Evolutionary conservation across 805 yeast species (phyloP), one percentile per base, ranked within the genome.

Genomic region (Cyberlindnera suaveolens): DNA sequence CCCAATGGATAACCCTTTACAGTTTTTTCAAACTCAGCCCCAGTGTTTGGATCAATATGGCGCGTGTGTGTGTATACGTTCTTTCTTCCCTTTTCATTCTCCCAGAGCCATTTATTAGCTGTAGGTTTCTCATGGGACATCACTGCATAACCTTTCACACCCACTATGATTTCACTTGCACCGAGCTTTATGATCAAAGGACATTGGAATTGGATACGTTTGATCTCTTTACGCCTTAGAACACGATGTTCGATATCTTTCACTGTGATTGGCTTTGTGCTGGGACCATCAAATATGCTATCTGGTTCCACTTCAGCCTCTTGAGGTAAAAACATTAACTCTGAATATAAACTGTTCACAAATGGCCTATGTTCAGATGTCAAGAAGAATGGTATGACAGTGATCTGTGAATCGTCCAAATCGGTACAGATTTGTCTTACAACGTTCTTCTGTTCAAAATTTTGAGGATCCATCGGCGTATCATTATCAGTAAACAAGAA

Each of bases 401-500:
- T 65, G 31, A 83, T 77, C 34, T 62, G 64, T 15, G 70, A 65
- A 41, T 77, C 77, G 43, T 75, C 74, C 43, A 80, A 70, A 59
- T 85, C 93, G 33, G 72, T 71, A 13, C 83, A 70, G 5, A 80
- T 66, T 16, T 74, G 75, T 50, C 81, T 72, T 19, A 86, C 64
- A 6, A 75, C 65, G 37, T 67, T 68, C 52, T 72, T 72, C 4
- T 68, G 63, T 6, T 58, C 66, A 2, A 53, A 44, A 14, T 71
- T 66, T 7, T 65, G 53, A 7, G 66, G 65, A 41, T 68, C 67
- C 48, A 65, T 73, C 0, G 96, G 97, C 37, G 62, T 63, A 51
- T 84, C 93, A 57, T 82, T 79, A 57, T 82, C 84, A 0, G 96
- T 86, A 54, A 89, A 77, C 56, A 88, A 64, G 49, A 87, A 74